phyloP scores from a whole-genome alignment of 768 basidiomycete genomes.

The Paxillus involutus region DNA sequence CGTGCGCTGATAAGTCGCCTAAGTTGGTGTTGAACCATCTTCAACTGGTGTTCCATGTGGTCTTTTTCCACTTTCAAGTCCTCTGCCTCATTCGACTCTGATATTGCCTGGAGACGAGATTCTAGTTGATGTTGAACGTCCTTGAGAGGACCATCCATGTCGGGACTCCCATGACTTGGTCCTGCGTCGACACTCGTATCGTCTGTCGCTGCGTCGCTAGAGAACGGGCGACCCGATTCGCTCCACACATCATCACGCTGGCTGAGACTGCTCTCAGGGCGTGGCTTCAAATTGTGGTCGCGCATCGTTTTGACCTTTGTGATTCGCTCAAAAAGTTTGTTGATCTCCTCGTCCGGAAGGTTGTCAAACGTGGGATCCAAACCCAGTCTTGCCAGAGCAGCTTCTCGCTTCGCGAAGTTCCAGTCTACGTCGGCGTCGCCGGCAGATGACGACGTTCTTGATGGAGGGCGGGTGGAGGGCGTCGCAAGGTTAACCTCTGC shows the following conservation, averaged over 20 bases:
- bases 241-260: slow-evolving; percentile 89
- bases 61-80: slow-evolving; percentile 89
- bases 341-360: slow-evolving; percentile 91
- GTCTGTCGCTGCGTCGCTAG: slow-evolving; percentile 79
- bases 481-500: slow-evolving; percentile 35
- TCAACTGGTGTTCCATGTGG: slow-evolving; percentile 89
- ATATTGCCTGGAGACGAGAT: slow-evolving; percentile 57
- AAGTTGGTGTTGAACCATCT: slow-evolving; percentile 79
- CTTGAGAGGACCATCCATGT: slow-evolving; percentile 61
- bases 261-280: slow-evolving; percentile 88
- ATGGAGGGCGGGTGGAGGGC: slow-evolving; percentile 70
- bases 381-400: slow-evolving; percentile 83
- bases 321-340: slow-evolving; percentile 93
- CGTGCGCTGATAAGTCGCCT: slow-evolving; percentile 75
- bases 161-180: slow-evolving; percentile 60
- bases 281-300: slow-evolving; percentile 73
- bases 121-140: slow-evolving; percentile 78
- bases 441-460: slow-evolving; percentile 67
- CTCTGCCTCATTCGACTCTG: slow-evolving; percentile 75
- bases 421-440: slow-evolving; percentile 84
- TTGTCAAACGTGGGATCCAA: slow-evolving; percentile 89
- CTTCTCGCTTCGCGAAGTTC: slow-evolving; percentile 96
- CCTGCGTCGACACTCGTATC: slow-evolving; percentile 81
- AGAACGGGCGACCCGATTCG: slow-evolving; percentile 77
- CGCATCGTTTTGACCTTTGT: slow-evolving; percentile 88